Base-by-base conservation (phyloP, 1,139 yeast genomes). In the Pichia sp. region DNA sequence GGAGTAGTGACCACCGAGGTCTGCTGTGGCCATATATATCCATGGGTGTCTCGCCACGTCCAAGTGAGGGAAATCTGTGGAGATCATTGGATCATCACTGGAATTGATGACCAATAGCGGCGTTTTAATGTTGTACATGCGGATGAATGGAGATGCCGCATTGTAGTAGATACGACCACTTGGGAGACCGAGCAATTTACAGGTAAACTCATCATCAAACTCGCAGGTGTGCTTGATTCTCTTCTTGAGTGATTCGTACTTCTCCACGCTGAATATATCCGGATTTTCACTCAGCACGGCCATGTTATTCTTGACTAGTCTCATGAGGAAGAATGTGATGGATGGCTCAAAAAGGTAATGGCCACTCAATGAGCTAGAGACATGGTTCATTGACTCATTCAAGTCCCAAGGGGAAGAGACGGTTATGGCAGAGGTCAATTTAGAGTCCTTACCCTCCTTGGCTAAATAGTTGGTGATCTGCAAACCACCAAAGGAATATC, bases 351-450 rank as follows among this genome's bases (percentile, higher is more conserved):
- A 84, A 62, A 43, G 77, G 53, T 50, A 78, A 70, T 33, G 67
- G 59, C 56, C 88, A 65, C 51, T 77, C 74, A 38, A 65, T 64
- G 73, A 37, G 77, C 68, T 24, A 47, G 49, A 19, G 62, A 87
- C 56, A 40, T 68, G 70, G 37, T 64, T 56, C 16, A 72, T 64
- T 22, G 86, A 72, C 39, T 68, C 72, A 22, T 66, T 62, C 59
- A 88, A 62, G 54, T 86, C 93, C 95, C 95, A 88, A 9, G 96
- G 95, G 42, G 80, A 71, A 11, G 86, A 81, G 33, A 86, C 67
- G 8, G 78, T 59, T 23, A 74, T 67, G 3, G 93, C 87, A 10
- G 86, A 86, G 28, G 72, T 67, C 34, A 87, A 59, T 29, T 67
- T 63, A 10, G 72, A 57, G 21, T 65, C 60, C 3, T 63, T 70